Evolutionary conservation across 2,329 filamentous ascomycete genomes (phyloP).

Genomic region (Volutella citrinella): DNA sequence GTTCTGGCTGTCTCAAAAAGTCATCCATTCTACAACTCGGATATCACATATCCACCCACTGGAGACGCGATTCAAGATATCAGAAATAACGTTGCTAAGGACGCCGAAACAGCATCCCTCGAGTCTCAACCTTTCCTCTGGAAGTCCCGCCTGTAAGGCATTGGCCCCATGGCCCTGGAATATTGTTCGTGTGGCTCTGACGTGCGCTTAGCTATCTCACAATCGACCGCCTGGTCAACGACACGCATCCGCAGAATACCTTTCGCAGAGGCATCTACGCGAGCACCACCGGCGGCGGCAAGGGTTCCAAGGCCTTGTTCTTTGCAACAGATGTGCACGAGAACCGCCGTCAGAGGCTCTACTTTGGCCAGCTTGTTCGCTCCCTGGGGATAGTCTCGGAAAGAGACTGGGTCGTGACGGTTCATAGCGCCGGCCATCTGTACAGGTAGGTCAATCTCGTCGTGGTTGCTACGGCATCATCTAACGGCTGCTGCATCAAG

Average conservation of each 20-base stretch:
- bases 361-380: slow-evolving; percentile 30
- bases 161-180: too few relatives aligned
- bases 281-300: slow-evolving; percentile 40
- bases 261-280: slow-evolving; percentile 38
- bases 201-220: slow-evolving; percentile 27
- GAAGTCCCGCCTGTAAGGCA: slow-evolving; percentile 22
- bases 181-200: neutral
- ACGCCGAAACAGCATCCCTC: neutral
- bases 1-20: slow-evolving; percentile 31
- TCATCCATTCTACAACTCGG: slow-evolving; percentile 33
- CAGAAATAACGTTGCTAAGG: slow-evolving; percentile 6
- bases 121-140: slow-evolving; percentile 14
- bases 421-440: slow-evolving; percentile 32
- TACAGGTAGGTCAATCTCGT: slow-evolving; percentile 31
- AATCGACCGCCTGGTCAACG: slow-evolving; percentile 33
- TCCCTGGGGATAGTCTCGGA: slow-evolving; percentile 27
- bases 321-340: slow-evolving; percentile 39
- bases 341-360: slow-evolving; percentile 38
- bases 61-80: slow-evolving; percentile 3
- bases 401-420: slow-evolving; percentile 38
- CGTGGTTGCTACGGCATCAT: accelerated
- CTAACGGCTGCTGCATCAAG: too few relatives aligned
- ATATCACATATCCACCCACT: slow-evolving; percentile 29
- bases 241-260: slow-evolving; percentile 30
- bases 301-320: slow-evolving; percentile 30